These are phyloP conservation scores for Kluyveromyces starmeri DNA, from an alignment of 805 yeast genomes.

Conservation along the genomic window DNA sequence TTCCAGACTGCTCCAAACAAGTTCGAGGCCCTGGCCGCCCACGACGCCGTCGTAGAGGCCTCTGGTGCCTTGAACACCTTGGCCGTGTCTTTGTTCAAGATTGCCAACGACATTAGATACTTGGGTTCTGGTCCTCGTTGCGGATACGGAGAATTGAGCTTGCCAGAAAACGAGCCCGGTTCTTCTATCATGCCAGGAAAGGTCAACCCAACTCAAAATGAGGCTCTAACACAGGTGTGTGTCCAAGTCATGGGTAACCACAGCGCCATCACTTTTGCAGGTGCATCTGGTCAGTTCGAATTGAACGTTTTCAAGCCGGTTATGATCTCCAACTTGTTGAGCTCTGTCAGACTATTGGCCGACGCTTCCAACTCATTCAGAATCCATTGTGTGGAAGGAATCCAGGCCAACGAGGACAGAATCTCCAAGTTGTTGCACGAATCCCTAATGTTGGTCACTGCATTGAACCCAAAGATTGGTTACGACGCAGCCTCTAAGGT, in stretches of 20 bases:
- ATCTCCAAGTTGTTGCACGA: constrained; percentile 84
- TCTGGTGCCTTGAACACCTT: constrained; percentile 95
- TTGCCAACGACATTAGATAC: constrained; percentile 96
- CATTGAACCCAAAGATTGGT: constrained; percentile 97
- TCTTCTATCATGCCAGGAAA: constrained; percentile 99
- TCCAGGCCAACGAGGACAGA: constrained; percentile 78
- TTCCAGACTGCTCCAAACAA: constrained; percentile 96
- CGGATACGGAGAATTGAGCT: constrained; percentile 91
- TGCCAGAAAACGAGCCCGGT: constrained; percentile 99
- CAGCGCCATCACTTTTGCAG: constrained; percentile 90
- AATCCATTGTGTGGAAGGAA: constrained; percentile 91
- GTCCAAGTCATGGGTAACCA: constrained; percentile 97
- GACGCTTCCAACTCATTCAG: constrained; percentile 90
- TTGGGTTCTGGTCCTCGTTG: constrained; percentile 99
- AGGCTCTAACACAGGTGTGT: constrained; percentile 97
- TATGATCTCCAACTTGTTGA: constrained; percentile 80
- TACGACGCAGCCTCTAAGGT: constrained; percentile 96
- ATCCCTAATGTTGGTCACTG: constrained; percentile 96
- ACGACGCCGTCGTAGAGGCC: constrained; percentile 96
- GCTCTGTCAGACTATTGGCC: constrained; percentile 79
- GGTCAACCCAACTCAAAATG: constrained; percentile 98
- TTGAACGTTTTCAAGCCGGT: constrained; percentile 97
- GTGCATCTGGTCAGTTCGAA: constrained; percentile 98
- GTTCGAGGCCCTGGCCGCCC: constrained; percentile 98
- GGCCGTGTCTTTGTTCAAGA: constrained; percentile 88